These are phyloP conservation scores for Pyrrhoderma lamaoense DNA, from an alignment of 1,284 basidiomycete genomes.

Conservation along the genomic window DNA sequence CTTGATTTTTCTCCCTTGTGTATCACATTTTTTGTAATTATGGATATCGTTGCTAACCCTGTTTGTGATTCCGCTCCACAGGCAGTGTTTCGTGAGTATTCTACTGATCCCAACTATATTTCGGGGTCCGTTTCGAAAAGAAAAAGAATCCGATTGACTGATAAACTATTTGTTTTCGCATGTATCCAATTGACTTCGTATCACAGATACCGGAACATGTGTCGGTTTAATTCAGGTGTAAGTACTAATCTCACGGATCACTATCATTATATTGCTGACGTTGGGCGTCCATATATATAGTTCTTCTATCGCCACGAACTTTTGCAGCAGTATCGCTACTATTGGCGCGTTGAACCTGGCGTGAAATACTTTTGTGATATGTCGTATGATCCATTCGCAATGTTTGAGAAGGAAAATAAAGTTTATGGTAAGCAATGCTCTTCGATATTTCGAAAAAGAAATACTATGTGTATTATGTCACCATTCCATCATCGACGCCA, in stretches of 20 bases:
- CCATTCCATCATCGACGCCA: no score
- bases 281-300: constrained; percentile 27
- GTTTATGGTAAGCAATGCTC: constrained; percentile 41
- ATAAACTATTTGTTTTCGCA: background rate
- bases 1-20: no score
- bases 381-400: constrained; percentile 73
- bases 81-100: constrained; percentile 23
- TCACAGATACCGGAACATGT: constrained; percentile 69
- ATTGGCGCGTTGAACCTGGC: constrained; percentile 78
- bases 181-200: constrained; percentile 12
- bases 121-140: background rate
- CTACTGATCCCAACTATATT: background rate
- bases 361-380: constrained; percentile 76
- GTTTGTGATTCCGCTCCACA: constrained; percentile 3
- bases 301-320: constrained; percentile 76
- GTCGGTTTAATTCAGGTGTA: constrained; percentile 80
- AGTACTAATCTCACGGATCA: constrained; percentile 25
- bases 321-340: constrained; percentile 68
- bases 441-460: no score
- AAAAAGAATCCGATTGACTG: background rate
- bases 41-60: no score
- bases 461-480: no score
- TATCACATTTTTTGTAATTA: no score
- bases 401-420: constrained; percentile 72
- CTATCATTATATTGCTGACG: constrained; percentile 16